Conservation (phyloP, 2,329 filamentous ascomycete genomes). For the Cladosporium austrohemisphaericum region DNA sequence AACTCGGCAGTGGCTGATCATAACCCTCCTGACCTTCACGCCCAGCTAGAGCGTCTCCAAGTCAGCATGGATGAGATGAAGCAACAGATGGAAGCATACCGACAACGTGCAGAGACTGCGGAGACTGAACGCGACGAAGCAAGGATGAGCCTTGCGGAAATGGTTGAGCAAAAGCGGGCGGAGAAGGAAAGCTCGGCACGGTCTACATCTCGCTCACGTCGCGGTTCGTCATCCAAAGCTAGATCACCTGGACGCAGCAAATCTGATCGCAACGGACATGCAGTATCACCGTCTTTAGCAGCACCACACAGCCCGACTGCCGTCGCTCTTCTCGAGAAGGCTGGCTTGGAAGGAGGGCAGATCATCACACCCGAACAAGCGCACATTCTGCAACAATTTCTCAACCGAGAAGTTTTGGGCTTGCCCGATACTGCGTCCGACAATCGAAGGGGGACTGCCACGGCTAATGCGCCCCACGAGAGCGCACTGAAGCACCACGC, state of each 20-base stretch:
- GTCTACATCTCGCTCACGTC: conserved; percentile 16
- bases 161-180: conserved; percentile 76
- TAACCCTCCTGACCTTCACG: conserved; percentile 54
- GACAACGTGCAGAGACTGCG: conserved; percentile 69
- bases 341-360: conserved; percentile 30
- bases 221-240: conserved; percentile 16
- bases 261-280: conserved; percentile 26
- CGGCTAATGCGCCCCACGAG: conserved; percentile 6
- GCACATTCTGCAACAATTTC: conserved; percentile 27
- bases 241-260: conserved; percentile 17
- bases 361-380: conserved; percentile 34
- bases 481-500: conserved; percentile 27
- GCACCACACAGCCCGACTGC: conserved; percentile 25
- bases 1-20: conserved; percentile 21
- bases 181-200: conserved; percentile 52
- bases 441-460: conserved; percentile 12
- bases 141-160: conserved; percentile 74
- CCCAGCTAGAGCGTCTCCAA: conserved; percentile 71
- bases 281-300: conserved; percentile 17
- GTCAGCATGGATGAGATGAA: conserved; percentile 77
- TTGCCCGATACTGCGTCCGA: conserved; percentile 7
- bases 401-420: conserved; percentile 29
- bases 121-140: conserved; percentile 72
- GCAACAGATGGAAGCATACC: conserved; percentile 73
- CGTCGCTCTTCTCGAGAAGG: conserved; percentile 27